Conservation (phyloP, 768 basidiomycete species). For the Mycena rebaudengoi region DNA sequence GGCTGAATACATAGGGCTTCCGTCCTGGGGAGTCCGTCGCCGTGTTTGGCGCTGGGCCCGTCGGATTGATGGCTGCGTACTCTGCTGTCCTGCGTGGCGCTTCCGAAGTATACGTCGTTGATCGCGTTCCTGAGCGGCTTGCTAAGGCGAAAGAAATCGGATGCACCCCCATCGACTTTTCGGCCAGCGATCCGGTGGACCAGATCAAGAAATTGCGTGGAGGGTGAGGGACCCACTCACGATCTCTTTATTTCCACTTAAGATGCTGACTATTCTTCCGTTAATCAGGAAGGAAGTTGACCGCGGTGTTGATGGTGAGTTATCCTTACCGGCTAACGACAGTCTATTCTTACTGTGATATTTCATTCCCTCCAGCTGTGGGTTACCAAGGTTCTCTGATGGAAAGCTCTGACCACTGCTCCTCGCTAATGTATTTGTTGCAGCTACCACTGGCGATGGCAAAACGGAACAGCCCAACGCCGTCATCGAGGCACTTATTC, state of each 20-base stretch:
- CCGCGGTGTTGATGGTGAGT: constrained; percentile 58
- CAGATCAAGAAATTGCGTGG: constrained; percentile 54
- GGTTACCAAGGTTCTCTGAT: constrained; percentile 60
- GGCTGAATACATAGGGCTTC: constrained; percentile 56
- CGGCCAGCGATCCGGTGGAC: constrained; percentile 54
- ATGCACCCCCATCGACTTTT: constrained; percentile 58
- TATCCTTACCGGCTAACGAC: background rate
- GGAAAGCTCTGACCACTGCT: background rate
- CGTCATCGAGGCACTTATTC: constrained; percentile 59
- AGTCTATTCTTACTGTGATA: background rate
- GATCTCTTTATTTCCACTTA: background rate
- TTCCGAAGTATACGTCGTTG: constrained; percentile 61
- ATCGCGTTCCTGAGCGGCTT: constrained; percentile 62
- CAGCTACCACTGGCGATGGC: constrained; percentile 58
- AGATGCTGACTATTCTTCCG: background rate
- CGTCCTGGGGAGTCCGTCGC: constrained; percentile 60
- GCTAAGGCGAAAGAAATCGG: constrained; percentile 62
- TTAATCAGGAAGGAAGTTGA: constrained; percentile 55
- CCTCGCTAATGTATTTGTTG: background rate
- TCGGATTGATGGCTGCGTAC: constrained; percentile 66
- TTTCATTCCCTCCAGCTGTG: constrained; percentile 43
- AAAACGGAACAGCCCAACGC: constrained; percentile 66
- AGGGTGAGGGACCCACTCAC: constrained; percentile 46
- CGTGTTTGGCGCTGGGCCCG: constrained; percentile 62
- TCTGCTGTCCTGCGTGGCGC: constrained; percentile 61